phyloP scores from a whole-genome alignment of 306 rosid species.

The Cicer pinnatifidum region DNA sequence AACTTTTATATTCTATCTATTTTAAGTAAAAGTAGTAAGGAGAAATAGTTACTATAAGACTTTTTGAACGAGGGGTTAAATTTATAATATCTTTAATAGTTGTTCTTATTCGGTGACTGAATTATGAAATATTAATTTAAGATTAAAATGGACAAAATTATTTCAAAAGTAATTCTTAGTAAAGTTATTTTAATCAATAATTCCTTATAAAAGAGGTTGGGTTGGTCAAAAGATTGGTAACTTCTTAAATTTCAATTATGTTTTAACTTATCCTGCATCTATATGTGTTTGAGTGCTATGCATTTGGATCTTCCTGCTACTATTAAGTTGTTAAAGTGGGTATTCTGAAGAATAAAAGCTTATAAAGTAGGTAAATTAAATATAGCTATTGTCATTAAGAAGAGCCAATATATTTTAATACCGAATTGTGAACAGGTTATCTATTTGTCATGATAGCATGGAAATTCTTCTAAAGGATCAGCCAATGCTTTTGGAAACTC shows the following conservation, averaged over 20 bases:
- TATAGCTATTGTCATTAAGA: slow-evolving; percentile 9
- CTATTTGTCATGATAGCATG: not conserved
- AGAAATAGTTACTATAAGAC: not conserved
- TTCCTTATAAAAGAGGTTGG: slow-evolving; percentile 74
- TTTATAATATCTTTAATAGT: too few relatives aligned
- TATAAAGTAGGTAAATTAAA: slow-evolving; percentile 29
- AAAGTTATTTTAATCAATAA: too few relatives aligned
- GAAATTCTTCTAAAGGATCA: slow-evolving; percentile 63
- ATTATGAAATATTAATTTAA: too few relatives aligned
- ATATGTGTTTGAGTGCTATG: too few relatives aligned
- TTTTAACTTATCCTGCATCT: slow-evolving; percentile 13
- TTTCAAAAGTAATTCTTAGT: too few relatives aligned
- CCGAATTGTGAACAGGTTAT: slow-evolving; percentile 23
- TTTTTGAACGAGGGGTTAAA: not conserved
- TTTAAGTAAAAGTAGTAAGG: too few relatives aligned
- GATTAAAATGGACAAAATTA: too few relatives aligned
- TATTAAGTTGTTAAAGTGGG: not conserved
- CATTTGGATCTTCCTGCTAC: not conserved
- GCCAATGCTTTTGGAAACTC: slow-evolving; percentile 97
- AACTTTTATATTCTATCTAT: too few relatives aligned
- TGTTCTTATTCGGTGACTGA: too few relatives aligned
- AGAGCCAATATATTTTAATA: slow-evolving; percentile 13
- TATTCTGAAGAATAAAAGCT: too few relatives aligned
- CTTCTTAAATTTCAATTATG: slow-evolving; percentile 30
- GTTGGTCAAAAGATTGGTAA: slow-evolving; percentile 92